Percentiles rank a stretch among this genome's conserved stretches.
phyloP scores from a whole-genome alignment of 495 filamentous ascomycete genomes.

The Pseudomonodictys pantanalensis region DNA sequence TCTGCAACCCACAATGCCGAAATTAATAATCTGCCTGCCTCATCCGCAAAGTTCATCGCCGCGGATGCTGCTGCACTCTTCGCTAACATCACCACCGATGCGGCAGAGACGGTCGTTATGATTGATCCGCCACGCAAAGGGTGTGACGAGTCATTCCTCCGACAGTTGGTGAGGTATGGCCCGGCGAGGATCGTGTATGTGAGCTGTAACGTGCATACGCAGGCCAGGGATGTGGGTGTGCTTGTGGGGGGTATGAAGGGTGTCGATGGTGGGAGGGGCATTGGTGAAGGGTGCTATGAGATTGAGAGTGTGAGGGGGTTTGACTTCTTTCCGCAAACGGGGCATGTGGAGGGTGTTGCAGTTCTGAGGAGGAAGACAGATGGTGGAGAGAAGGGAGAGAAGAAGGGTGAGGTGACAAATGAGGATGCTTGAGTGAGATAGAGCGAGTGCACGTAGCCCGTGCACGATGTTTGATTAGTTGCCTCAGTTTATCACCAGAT shows the following conservation, averaged over 20 bases:
- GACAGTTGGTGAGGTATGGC: conserved; percentile 70
- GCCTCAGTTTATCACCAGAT: too few species aligned
- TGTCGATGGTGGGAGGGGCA: conserved; percentile 41
- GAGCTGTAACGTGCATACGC: conserved; percentile 95
- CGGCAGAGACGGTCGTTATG: conserved; percentile 81
- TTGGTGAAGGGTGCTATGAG: conserved; percentile 61
- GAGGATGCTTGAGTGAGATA: too few species aligned
- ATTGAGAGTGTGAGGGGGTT: conserved; percentile 92
- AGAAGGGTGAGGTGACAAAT: too few species aligned
- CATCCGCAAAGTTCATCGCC: conserved; percentile 70
- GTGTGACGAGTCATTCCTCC: conserved; percentile 79
- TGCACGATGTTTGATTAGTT: too few species aligned
- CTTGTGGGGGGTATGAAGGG: conserved; percentile 63
- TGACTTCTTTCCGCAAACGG: conserved; percentile 97
- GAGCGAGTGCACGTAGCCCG: too few species aligned
- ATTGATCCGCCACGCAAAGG: conserved; percentile 95
- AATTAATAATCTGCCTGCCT: conserved; percentile 65
- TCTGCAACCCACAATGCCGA: conserved; percentile 74
- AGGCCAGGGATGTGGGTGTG: conserved; percentile 86
- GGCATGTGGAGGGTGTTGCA: conserved; percentile 93
- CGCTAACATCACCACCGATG: conserved; percentile 58
- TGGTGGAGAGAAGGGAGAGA: neutral
- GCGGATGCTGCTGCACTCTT: conserved; percentile 84
- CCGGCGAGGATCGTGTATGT: conserved; percentile 86
- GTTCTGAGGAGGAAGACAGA: conserved; percentile 52